phyloP scores from a whole-genome alignment of 2,329 filamentous ascomycete genomes.

The Aspergillus pseudonomiae region DNA sequence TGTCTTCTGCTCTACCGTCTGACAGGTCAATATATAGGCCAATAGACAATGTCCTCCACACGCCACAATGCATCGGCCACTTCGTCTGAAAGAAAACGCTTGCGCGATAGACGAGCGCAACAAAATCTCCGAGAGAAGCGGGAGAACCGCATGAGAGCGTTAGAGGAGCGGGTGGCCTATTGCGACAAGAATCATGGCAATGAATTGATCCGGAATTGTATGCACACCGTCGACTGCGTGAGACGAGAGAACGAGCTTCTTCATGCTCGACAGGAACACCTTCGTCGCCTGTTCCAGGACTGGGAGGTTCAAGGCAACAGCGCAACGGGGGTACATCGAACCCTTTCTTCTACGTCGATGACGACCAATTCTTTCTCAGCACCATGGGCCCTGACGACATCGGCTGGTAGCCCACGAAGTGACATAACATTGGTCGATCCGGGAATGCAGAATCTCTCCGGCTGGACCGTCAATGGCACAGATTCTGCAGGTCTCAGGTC shows the following conservation, averaged over 20 bases:
- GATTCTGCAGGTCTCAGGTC: background rate
- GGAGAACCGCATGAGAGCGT: conserved; percentile 5
- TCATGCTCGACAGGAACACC: background rate
- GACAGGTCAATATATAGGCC: background rate
- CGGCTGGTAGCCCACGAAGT: background rate
- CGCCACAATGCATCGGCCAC: conserved; percentile 3
- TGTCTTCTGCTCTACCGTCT: background rate
- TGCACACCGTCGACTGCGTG: background rate
- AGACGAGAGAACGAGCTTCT: background rate
- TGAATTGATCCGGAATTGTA: background rate
- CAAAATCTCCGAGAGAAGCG: conserved; percentile 10
- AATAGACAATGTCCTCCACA: background rate
- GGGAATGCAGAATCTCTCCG: background rate
- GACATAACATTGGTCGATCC: background rate
- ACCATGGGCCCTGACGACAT: background rate
- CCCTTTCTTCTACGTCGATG: background rate
- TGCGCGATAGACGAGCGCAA: conserved; percentile 14
- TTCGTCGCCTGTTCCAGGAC: background rate
- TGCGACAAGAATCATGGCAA: conserved; percentile 3
- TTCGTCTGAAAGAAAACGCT: conserved; percentile 14
- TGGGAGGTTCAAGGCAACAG: background rate
- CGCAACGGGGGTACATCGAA: background rate
- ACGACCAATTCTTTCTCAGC: background rate
- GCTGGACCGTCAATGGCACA: background rate
- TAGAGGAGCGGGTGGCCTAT: conserved; percentile 7